Evolutionary conservation across 2,329 filamentous ascomycete genomes (phyloP).

Genomic region (Trichophyton benhamiae): DNA sequence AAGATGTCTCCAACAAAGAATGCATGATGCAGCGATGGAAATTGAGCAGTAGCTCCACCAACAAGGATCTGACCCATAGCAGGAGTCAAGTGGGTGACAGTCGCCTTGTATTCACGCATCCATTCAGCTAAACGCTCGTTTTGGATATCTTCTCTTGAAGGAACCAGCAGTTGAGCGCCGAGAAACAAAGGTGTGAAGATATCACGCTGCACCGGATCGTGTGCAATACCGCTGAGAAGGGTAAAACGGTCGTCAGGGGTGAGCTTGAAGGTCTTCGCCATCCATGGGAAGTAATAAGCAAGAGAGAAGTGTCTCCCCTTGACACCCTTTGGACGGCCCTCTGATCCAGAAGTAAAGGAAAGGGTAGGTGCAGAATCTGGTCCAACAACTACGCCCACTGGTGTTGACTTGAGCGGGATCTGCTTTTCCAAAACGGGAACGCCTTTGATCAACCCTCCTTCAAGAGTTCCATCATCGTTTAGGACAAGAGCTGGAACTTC

Average conservation of each 20-base stretch:
- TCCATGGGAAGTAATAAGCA: conserved; percentile 83
- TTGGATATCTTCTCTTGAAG: conserved; percentile 69
- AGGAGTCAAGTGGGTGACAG: conserved; percentile 79
- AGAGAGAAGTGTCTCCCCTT: conserved; percentile 75
- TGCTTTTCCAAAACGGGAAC: conserved; percentile 53
- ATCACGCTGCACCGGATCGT: conserved; percentile 46
- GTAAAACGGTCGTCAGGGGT: conserved; percentile 64
- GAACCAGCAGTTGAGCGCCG: conserved; percentile 66
- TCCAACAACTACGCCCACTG: conserved; percentile 65
- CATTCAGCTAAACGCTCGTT: conserved; percentile 80
- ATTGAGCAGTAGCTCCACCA: conserved; percentile 66
- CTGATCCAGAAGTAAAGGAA: conserved; percentile 58
- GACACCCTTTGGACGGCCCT: conserved; percentile 77
- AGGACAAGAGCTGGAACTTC: conserved; percentile 63
- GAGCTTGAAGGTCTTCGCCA: conserved; percentile 70
- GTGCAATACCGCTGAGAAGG: conserved; percentile 69
- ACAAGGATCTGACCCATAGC: conserved; percentile 93
- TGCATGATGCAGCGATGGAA: conserved; percentile 61
- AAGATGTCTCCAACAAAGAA: conserved; percentile 91
- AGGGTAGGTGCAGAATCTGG: conserved; percentile 74
- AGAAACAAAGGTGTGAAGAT: conserved; percentile 87
- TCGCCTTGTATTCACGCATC: conserved; percentile 64
- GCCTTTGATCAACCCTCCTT: conserved; percentile 55
- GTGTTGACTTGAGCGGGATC: conserved; percentile 40
- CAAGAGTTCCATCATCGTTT: conserved; percentile 55